These are phyloP conservation scores for Solanum commersonii DNA, from an alignment of 257 asterid species.

Conservation along the genomic window DNA sequence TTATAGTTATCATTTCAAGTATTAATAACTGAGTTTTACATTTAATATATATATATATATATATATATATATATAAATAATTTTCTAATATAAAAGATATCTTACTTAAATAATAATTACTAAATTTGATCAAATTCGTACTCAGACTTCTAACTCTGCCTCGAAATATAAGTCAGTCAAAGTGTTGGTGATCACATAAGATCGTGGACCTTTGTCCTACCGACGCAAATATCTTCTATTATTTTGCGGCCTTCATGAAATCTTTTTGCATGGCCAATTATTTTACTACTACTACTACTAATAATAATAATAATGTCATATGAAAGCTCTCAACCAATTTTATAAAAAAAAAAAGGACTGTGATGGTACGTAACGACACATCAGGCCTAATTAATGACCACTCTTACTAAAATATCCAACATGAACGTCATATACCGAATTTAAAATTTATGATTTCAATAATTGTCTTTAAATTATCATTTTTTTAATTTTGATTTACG, in stretches of 20 bases:
- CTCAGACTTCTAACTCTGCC: too few species aligned
- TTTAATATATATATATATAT: too few species aligned
- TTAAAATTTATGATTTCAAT: neutral
- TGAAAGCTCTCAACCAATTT: neutral
- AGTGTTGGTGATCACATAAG: neutral
- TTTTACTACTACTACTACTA: neutral
- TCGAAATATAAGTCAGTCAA: neutral
- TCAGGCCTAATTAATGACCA: neutral
- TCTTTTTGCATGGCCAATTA: neutral
- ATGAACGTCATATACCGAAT: neutral
- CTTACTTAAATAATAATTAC: neutral
- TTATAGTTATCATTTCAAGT: too few species aligned
- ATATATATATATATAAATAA: too few species aligned
- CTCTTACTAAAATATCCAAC: neutral
- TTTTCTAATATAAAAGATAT: too few species aligned
- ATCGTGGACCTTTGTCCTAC: neutral
- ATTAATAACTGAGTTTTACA: too few species aligned
- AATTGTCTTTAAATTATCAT: neutral
- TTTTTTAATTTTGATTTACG: neutral
- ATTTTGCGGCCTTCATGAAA: neutral
- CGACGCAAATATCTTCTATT: neutral
- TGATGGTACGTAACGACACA: neutral
- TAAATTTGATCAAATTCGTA: too few species aligned
- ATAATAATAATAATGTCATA: neutral
- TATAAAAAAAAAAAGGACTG: neutral